Evolutionary conservation across 208 protist species (phyloP), one percentile per base, ranked within the genome.

Genomic region (Crithidia brevicula): DNA sequence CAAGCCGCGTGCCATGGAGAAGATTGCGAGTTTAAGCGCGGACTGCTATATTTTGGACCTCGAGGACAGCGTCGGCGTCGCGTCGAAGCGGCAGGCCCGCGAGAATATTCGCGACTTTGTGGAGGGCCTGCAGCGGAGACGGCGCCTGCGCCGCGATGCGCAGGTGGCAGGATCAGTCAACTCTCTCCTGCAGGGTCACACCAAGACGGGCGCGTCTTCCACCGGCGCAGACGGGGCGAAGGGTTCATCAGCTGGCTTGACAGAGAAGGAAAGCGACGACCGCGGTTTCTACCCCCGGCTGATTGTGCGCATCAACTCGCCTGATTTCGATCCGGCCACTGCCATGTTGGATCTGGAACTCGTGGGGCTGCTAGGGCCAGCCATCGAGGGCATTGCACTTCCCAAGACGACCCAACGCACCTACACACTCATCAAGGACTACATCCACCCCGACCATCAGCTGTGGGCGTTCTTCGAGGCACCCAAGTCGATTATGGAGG

Each of bases 401-500:
- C 85, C 92, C 22, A 86, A 88, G 52, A 81, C 89, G 30, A 89
- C 77, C 11, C 30, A 60, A 6, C 45, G 59, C 23, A 92, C 85
- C 23, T 84, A 85, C 62, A 43, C 68, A 20, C 63, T 87, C 33
- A 71, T 93, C 20, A 53, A 77, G 53, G 75, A 86, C 33, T 88
- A 89, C 53, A 52, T 95, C 18, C 85, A 94, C 73, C 92, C 92
- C 10, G 71, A 70, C 23, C 92, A 95, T 65, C 66, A 67, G 38
- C 74, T 96, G 18, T 96, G 92, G 92, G 88, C 85, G 42, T 86
- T 91, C 56, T 94, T 94, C 64, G 87, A 94, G 46, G 81, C 85
- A 0, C 86, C 92, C 0, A 61, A 67, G 30, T 93, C 92, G 16
- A 65, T 96, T 25, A 49, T 88, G 13, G 66, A 93, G 62, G 92